These are phyloP conservation scores for Uronychia binucleata DNA, from an alignment of 73 alveolate genomes.

Conservation along the genomic window DNA sequence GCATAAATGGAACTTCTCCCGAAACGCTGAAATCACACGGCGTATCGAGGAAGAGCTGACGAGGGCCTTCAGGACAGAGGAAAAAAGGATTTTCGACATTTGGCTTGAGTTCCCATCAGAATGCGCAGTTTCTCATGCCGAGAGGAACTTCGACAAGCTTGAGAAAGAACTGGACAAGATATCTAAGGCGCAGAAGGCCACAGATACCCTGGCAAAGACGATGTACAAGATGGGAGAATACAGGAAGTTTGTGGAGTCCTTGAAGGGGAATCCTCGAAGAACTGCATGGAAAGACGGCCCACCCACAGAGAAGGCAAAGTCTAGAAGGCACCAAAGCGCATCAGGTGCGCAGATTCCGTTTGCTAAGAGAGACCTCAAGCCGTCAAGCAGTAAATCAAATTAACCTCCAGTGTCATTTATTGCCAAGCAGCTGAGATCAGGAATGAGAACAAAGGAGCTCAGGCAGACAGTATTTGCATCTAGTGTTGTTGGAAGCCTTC, in stretches of 20 bases:
- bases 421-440: neutral
- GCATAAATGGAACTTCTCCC: constrained; percentile 55
- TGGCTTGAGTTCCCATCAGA: constrained; percentile 61
- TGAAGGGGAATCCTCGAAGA: neutral
- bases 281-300: neutral
- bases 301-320: neutral
- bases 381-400: neutral
- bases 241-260: neutral
- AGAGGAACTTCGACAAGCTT: constrained; percentile 46
- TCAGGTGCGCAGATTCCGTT: neutral
- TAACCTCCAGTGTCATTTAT: neutral
- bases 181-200: constrained; percentile 25
- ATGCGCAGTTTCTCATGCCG: neutral
- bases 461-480: neutral
- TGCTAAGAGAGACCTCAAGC: neutral
- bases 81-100: constrained; percentile 52
- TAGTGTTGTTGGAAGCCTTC: constrained; percentile 33
- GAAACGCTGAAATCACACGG: constrained; percentile 29
- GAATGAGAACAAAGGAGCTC: constrained; percentile 1
- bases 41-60: constrained; percentile 32
- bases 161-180: constrained; percentile 50
- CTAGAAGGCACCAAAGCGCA: neutral
- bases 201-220: constrained; percentile 39
- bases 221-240: constrained; percentile 47
- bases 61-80: constrained; percentile 38